Percentiles rank a stretch among this genome's conserved stretches.
phyloP scores from a whole-genome alignment of 768 basidiomycete genomes.

The Hericium coralloides region DNA sequence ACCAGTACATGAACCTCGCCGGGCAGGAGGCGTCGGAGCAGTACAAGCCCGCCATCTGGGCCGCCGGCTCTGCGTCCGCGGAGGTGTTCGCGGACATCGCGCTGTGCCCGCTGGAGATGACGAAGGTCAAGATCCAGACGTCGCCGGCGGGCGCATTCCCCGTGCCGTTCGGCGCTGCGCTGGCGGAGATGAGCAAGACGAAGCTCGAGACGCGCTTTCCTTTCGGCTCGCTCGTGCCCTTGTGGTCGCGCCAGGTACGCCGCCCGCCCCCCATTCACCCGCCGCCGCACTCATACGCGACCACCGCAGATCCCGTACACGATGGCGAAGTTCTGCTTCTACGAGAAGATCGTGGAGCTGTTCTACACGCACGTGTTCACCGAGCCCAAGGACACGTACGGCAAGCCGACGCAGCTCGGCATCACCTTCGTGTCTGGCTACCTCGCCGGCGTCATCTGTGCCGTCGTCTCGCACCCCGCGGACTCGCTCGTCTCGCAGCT shows the following conservation, averaged over 20 bases:
- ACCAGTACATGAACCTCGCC: conserved; percentile 79
- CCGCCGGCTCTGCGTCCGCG: conserved; percentile 87
- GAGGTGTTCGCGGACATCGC: conserved; percentile 90
- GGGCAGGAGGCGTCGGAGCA: conserved; percentile 74
- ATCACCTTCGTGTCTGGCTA: conserved; percentile 88
- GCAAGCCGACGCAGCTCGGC: conserved; percentile 79
- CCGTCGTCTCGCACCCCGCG: conserved; percentile 93
- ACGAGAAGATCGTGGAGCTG: conserved; percentile 76
- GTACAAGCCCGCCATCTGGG: conserved; percentile 89
- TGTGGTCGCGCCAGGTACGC: conserved; percentile 80
- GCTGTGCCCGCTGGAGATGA: conserved; percentile 92
- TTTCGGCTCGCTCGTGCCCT: conserved; percentile 77
- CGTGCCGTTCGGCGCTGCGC: conserved; percentile 59
- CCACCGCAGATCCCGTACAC: conserved; percentile 93
- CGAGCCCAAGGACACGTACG: conserved; percentile 66
- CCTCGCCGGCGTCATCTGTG: conserved; percentile 92
- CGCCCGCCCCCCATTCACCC: too few species aligned
- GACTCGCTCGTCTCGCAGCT: conserved; percentile 90
- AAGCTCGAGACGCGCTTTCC: conserved; percentile 72
- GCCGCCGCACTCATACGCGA: conserved; percentile 20
- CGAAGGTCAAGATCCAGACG: conserved; percentile 87
- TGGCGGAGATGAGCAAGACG: conserved; percentile 59
- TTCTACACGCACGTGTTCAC: conserved; percentile 88
- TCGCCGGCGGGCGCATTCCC: conserved; percentile 71
- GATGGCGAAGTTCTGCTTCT: conserved; percentile 99